Evolutionary conservation across 208 protist species (phyloP).

Genomic region (Trypanosoma melophagium): DNA sequence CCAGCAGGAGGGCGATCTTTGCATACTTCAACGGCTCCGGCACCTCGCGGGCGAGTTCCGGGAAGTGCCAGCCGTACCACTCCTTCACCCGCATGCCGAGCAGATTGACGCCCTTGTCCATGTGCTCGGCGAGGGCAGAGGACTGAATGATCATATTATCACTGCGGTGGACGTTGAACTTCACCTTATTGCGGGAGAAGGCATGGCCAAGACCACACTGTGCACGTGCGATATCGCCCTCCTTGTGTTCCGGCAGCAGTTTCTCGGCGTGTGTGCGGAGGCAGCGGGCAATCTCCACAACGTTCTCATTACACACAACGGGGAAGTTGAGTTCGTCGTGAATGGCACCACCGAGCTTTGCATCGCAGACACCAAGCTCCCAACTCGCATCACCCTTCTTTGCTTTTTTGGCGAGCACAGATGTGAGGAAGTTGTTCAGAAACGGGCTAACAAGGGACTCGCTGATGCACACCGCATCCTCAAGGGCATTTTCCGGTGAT

Average conservation of each 20-base stretch:
- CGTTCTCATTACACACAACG: slow-evolving; percentile 89
- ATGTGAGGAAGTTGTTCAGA: slow-evolving; percentile 94
- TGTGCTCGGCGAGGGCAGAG: slow-evolving; percentile 97
- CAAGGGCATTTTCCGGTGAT: slow-evolving; percentile 96
- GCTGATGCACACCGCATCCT: slow-evolving; percentile 97
- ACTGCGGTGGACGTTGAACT: slow-evolving; percentile 98
- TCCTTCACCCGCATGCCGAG: slow-evolving; percentile 99
- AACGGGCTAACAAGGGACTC: slow-evolving; percentile 93
- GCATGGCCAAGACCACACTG: slow-evolving; percentile 98
- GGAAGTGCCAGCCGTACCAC: slow-evolving; percentile 99
- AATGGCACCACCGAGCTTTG: slow-evolving; percentile 95
- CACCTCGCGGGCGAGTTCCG: slow-evolving; percentile 97
- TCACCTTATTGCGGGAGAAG: slow-evolving; percentile 98
- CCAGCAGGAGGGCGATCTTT: slow-evolving; percentile 87
- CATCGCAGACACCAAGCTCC: slow-evolving; percentile 94
- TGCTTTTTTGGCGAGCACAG: slow-evolving; percentile 93
- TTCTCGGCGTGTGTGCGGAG: slow-evolving; percentile 95
- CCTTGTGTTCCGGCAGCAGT: slow-evolving; percentile 92
- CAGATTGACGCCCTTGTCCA: slow-evolving; percentile 99
- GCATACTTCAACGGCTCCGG: slow-evolving; percentile 96
- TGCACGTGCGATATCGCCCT: slow-evolving; percentile 94
- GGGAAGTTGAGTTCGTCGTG: slow-evolving; percentile 84
- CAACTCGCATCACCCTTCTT: slow-evolving; percentile 80
- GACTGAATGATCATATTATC: slow-evolving; percentile 99
- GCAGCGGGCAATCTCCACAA: slow-evolving; percentile 92